Base-by-base conservation (phyloP, 2,329 filamentous ascomycete genomes). In the Pseudocercospora macadamiae region DNA sequence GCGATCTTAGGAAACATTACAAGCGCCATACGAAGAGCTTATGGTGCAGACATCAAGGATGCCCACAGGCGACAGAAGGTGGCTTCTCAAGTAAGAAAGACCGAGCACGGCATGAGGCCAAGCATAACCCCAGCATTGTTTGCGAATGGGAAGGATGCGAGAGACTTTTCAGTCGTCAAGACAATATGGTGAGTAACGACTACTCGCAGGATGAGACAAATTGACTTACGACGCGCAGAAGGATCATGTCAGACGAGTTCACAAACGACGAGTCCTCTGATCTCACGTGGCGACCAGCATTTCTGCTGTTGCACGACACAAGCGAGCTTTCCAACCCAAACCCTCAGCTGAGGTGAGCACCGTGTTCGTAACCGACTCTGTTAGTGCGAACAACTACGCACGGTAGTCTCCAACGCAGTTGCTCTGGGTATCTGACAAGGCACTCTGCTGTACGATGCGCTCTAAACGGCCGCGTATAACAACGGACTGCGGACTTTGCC, bases 41-140 rank as follows among this genome's bases (percentile, higher is more conserved):
- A 54, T 86, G 85, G 70, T 87, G 84, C 70, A 81, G 83, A 3
- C 77, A 84, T 58, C 76, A 81, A 49, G 82, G 82, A 10, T 87
- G 84, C 68, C 82, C 83, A 10, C 82, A 86, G 65, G 76, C 82
- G 8, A 76, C 74, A 2, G 78, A 79, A 32, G 83, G 82, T 28
- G 84, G 84, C 0, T 87, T 86, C 68, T 85, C 83, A 5, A 85
- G 82, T 67, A 86, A 85, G 68, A 87, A 87, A 66, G 84, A 87
- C 62, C 80, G 84, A 18, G 81, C 82, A 23, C 74, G 84, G 36
- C 84, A 87, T 62, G 84, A 86, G 69, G 83, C 84, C 42, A 86
- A 85, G 68, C 84, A 87, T 70, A 85, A 85, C 62, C 64, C 84
- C 2, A 80, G 78, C n/a, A 80, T 87, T 52, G 67, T 78, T 34